phyloP scores from a whole-genome alignment of 441 rosid genomes.

The Hura crepitans region DNA sequence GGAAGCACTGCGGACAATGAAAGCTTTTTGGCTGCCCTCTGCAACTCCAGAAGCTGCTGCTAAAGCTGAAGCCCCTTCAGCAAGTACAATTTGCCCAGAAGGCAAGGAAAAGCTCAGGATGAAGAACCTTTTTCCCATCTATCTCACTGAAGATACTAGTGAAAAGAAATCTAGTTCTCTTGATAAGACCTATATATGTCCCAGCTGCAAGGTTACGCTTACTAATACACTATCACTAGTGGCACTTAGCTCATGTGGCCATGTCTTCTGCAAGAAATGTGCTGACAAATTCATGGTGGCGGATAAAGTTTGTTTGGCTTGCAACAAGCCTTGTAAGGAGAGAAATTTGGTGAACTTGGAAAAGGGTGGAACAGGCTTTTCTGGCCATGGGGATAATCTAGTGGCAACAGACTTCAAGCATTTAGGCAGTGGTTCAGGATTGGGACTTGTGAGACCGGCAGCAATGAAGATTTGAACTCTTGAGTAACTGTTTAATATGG shows the following conservation, averaged over 20 bases:
- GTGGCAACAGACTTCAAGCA: constrained; percentile 78
- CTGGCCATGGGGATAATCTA: constrained; percentile 67
- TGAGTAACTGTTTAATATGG: not conserved
- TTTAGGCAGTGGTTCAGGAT: constrained; percentile 77
- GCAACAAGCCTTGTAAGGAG: constrained; percentile 60
- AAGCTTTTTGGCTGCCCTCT: constrained; percentile 93
- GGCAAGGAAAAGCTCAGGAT: constrained; percentile 77
- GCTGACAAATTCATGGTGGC: constrained; percentile 56
- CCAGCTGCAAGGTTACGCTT: constrained; percentile 83
- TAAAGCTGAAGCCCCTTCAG: constrained; percentile 60
- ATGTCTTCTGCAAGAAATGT: constrained; percentile 83
- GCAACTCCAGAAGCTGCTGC: constrained; percentile 83
- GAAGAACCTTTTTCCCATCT: constrained; percentile 65
- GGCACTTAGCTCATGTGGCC: constrained; percentile 70
- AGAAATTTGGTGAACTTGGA: constrained; percentile 56
- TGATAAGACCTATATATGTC: constrained; percentile 63
- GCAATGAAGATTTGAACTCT: constrained; percentile 47
- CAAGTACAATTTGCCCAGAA: constrained; percentile 63
- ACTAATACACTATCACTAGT: constrained; percentile 63
- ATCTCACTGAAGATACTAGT: constrained; percentile 58
- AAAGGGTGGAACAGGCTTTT: constrained; percentile 77
- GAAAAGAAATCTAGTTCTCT: constrained; percentile 43
- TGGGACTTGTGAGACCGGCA: constrained; percentile 75
- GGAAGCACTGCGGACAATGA: constrained; percentile 90
- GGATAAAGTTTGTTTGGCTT: constrained; percentile 68